phyloP scores from a whole-genome alignment of 1,139 yeast species.

The Geotrichum fermentans region DNA sequence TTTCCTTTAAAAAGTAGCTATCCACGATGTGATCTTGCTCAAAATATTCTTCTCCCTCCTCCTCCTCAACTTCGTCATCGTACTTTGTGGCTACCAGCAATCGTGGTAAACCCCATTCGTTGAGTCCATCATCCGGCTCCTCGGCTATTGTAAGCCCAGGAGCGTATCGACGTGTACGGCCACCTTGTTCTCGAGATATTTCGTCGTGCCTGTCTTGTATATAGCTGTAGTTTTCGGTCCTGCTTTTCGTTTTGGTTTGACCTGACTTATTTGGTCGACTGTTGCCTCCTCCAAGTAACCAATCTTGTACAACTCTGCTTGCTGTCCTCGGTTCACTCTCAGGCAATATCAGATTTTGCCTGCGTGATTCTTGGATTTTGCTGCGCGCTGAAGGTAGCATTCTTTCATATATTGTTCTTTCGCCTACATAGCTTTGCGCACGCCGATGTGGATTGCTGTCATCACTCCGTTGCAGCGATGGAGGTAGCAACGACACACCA shows the following conservation, averaged over 20 bases:
- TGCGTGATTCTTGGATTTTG: not conserved
- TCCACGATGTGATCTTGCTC: too few relatives aligned
- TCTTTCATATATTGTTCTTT: too few relatives aligned
- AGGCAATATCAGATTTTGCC: not conserved
- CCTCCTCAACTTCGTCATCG: slow-evolving; percentile 13
- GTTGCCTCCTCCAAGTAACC: not conserved
- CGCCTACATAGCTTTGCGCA: not conserved
- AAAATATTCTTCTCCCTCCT: slow-evolving; percentile 3
- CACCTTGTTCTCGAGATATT: not conserved
- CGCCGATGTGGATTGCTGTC: not conserved
- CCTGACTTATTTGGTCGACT: not conserved
- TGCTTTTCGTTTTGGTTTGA: not conserved
- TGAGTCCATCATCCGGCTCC: slow-evolving; percentile 27
- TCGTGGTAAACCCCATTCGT: slow-evolving; percentile 29
- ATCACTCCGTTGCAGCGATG: not conserved
- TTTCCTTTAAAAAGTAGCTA: too few relatives aligned
- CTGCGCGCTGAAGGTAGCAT: not conserved
- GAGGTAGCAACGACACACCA: not conserved
- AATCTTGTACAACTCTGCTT: not conserved
- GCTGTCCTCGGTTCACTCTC: not conserved
- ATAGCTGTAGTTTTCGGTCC: not conserved
- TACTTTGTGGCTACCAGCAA: slow-evolving; percentile 20
- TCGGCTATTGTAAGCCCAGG: not conserved
- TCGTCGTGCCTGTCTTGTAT: not conserved
- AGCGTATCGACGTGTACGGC: not conserved